These are phyloP conservation scores for Pseudogymnoascus sp. DNA, from an alignment of 2,329 filamentous ascomycete genomes.

Conservation along the genomic window DNA sequence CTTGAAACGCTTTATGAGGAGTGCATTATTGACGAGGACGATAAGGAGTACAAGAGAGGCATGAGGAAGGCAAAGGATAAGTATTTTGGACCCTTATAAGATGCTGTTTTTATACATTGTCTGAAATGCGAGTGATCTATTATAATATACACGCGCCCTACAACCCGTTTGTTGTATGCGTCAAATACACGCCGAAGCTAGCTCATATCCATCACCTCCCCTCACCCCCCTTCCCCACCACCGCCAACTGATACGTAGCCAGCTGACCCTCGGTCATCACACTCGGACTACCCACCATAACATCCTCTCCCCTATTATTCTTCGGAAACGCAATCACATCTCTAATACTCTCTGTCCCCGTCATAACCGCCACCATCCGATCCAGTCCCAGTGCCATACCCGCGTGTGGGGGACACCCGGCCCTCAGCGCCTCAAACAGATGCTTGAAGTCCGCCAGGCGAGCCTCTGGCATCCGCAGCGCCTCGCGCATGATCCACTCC, in stretches of 20 bases:
- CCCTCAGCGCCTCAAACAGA: conserved; percentile 69
- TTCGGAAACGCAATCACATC: conserved; percentile 98
- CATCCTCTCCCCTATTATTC: conserved; percentile 80
- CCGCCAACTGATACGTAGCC: conserved; percentile 21
- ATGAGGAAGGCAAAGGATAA: conserved; percentile 11
- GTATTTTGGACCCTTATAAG: conserved; percentile 4
- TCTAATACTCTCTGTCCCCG: conserved; percentile 66
- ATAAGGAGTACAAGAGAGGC: conserved; percentile 11
- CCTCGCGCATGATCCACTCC: conserved; percentile 73
- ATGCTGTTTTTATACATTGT: neutral
- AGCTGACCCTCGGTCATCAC: conserved; percentile 48
- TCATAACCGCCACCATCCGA: conserved; percentile 71
- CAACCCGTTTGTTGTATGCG: neutral
- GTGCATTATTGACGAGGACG: conserved; percentile 12
- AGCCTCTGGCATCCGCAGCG: conserved; percentile 52
- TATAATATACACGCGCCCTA: neutral
- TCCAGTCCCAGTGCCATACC: conserved; percentile 93
- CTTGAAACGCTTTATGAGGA: conserved; percentile 12
- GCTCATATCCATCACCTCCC: neutral
- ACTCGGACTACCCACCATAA: conserved; percentile 71
- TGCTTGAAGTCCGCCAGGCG: conserved; percentile 78
- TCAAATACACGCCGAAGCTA: neutral
- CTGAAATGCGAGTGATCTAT: conserved; percentile 2
- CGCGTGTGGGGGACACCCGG: conserved; percentile 90
- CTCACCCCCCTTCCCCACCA: conserved; percentile 9